phyloP scores from a whole-genome alignment of 257 asterid species.

The Primulina huaijiensis region DNA sequence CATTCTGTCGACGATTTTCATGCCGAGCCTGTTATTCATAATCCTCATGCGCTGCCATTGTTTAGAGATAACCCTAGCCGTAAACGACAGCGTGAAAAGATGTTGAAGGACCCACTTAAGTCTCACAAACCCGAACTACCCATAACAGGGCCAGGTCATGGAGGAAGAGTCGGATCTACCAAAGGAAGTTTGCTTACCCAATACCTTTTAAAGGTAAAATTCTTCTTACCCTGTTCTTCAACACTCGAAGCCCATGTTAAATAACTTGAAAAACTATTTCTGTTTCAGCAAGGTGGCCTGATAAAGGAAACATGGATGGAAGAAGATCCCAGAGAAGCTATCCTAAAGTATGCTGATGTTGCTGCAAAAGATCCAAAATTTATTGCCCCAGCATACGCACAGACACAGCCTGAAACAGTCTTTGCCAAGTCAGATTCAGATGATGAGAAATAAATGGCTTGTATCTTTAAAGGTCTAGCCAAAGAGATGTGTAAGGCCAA shows the following conservation, averaged over 20 bases:
- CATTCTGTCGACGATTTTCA: slow-evolving; percentile 81
- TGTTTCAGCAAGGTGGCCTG: slow-evolving; percentile 92
- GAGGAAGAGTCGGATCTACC: slow-evolving; percentile 92
- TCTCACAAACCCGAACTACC: slow-evolving; percentile 97
- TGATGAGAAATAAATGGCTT: slow-evolving; percentile 53
- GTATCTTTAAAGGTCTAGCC: background rate
- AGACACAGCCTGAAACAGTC: slow-evolving; percentile 81
- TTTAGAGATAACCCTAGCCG: slow-evolving; percentile 97
- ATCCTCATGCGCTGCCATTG: slow-evolving; percentile 93
- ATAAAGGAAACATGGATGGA: slow-evolving; percentile 95
- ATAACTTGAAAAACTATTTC: background rate
- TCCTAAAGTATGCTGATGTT: slow-evolving; percentile 79
- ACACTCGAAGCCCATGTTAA: background rate
- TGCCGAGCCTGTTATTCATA: slow-evolving; percentile 89
- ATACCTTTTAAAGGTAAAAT: slow-evolving; percentile 83
- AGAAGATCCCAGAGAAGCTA: slow-evolving; percentile 98
- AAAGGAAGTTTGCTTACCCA: slow-evolving; percentile 93
- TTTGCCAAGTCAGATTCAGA: slow-evolving; percentile 81
- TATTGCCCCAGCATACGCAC: slow-evolving; percentile 87
- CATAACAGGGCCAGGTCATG: slow-evolving; percentile 89
- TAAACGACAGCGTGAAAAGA: slow-evolving; percentile 90
- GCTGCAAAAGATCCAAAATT: slow-evolving; percentile 89
- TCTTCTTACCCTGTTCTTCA: slow-evolving; percentile 1
- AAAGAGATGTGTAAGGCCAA: background rate
- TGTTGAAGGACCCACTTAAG: slow-evolving; percentile 84